Evolutionary conservation across 148 eudicot species (phyloP), one percentile per base, ranked within the genome.

Genomic region (Chenopodium berlandieri): DNA sequence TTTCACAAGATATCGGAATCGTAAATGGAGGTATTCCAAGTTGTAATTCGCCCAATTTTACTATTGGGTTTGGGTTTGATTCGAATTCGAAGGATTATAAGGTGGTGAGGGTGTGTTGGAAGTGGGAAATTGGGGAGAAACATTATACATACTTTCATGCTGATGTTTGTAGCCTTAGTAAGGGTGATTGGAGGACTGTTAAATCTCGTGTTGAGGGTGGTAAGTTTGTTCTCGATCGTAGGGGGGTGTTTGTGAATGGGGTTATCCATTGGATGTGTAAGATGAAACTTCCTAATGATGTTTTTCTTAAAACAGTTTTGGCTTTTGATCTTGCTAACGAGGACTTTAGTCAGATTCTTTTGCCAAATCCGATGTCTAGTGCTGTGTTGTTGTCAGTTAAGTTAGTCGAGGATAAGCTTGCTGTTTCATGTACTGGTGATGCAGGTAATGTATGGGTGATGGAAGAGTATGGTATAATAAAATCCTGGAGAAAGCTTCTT

Each of bases 391-490:
- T 80, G 30, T 80, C 83, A 0, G 78, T 80, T 19, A 80, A 22
- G 30, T 27, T 73, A 37, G 72, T 73, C 3, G 78, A 80, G 83
- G 78, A 80, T 80, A 80, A 80, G 83, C 78, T 80, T 11, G 83
- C 72, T 73, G 83, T 80, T 12, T 80, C 83, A 25, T 44, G 78
- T 68, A 46, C 48, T 17, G 78, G 76, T 73, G 76, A 75, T 62
- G 78, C 31, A 23, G 56, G 63, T 58, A 73, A 80, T 64, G 30
- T 80, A 74, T 80, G 83, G 83, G 83, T 80, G 63, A 80, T 80
- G 83, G 76, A 73, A 72, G 64, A 80, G 32, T 80, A 80, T 64
- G 83, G 83, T 22, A 32, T 63, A 17, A 16, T 5, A 25, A 74
- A 73, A 7, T 80, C 83, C 0, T 80, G 83, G 83, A 80, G n/a